Conservation (phyloP, 1,284 basidiomycete genomes). For the Pyrrhoderma lamaoense region DNA sequence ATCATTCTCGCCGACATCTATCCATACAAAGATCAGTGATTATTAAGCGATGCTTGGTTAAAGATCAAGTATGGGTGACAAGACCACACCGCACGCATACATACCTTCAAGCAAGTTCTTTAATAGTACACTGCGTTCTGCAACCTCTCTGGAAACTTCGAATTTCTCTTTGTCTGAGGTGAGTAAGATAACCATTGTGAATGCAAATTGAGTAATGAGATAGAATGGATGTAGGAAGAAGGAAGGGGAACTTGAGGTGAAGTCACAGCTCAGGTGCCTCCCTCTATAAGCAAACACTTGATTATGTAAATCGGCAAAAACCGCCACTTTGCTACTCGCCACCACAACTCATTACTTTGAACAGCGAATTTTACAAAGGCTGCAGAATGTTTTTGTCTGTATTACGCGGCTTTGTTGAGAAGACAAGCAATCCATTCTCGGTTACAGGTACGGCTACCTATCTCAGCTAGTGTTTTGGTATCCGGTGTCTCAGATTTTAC, state of each 20-base stretch:
- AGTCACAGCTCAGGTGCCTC: too few relatives aligned
- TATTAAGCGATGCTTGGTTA: neutral
- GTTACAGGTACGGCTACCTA: constrained; percentile 13
- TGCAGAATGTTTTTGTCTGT: constrained; percentile 7
- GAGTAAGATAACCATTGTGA: constrained; percentile 69
- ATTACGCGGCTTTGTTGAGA: constrained; percentile 5
- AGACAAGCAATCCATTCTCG: constrained; percentile 10
- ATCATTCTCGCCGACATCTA: constrained; percentile 84
- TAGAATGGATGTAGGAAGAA: constrained; percentile 16
- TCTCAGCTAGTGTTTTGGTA: constrained; percentile 12
- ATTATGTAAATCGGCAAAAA: neutral
- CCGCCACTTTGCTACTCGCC: too few relatives aligned
- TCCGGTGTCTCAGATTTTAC: constrained; percentile 7
- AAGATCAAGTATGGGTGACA: constrained; percentile 3
- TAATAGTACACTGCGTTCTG: constrained; percentile 92
- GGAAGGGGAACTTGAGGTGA: constrained; percentile 15
- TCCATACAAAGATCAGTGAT: constrained; percentile 8
- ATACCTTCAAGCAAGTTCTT: constrained; percentile 99
- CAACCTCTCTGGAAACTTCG: constrained; percentile 89
- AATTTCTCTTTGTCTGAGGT: constrained; percentile 97
- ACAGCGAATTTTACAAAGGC: too few relatives aligned
- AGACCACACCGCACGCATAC: constrained; percentile 22
- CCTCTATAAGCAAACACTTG: neutral
- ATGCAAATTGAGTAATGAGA: constrained; percentile 13
- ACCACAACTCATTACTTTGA: too few relatives aligned